These are phyloP conservation scores for Aureobasidium sp. DNA, from an alignment of 2,329 filamentous ascomycete species.

Conservation along the genomic window DNA sequence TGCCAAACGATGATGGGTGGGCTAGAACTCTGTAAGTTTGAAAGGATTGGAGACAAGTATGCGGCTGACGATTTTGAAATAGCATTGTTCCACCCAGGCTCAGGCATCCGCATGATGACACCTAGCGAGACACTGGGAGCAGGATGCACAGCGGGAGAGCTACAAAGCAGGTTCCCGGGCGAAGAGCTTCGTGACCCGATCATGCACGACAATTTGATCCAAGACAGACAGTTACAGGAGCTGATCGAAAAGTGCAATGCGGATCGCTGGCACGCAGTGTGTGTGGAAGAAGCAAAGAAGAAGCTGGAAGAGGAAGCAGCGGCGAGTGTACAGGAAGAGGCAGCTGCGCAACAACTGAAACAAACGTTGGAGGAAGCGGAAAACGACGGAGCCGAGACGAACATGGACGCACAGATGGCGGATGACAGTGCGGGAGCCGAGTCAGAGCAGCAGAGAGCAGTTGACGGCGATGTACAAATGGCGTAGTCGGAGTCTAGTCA, in stretches of 20 bases:
- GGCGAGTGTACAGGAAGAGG: background rate
- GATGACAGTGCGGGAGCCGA: conserved; percentile 13
- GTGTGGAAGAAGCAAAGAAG: conserved; percentile 30
- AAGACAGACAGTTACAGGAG: conserved; percentile 57
- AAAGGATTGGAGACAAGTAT: conserved; percentile 11
- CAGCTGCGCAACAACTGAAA: conserved; percentile 5
- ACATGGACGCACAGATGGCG: conserved; percentile 13
- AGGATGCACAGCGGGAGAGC: conserved; percentile 46
- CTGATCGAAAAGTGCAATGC: conserved; percentile 61
- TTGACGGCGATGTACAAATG: conserved; percentile 18
- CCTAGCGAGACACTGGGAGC: conserved; percentile 41
- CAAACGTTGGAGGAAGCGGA: background rate
- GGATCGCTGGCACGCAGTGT: conserved; percentile 54
- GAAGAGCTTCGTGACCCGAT: conserved; percentile 58
- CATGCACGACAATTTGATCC: conserved; percentile 60
- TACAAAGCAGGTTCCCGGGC: conserved; percentile 43
- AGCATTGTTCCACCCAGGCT: conserved; percentile 14
- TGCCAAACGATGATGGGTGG: conserved; percentile 45
- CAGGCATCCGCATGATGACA: conserved; percentile 19
- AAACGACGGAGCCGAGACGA: conserved; percentile 12
- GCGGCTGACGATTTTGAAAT: conserved; percentile 8
- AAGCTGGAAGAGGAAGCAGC: conserved; percentile 27
- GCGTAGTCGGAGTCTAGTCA: background rate
- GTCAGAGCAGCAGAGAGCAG: conserved; percentile 13
- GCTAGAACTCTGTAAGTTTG: conserved; percentile 51